phyloP scores from a whole-genome alignment of 2,329 filamentous ascomycete genomes.

The Fusarium haematococcum region DNA sequence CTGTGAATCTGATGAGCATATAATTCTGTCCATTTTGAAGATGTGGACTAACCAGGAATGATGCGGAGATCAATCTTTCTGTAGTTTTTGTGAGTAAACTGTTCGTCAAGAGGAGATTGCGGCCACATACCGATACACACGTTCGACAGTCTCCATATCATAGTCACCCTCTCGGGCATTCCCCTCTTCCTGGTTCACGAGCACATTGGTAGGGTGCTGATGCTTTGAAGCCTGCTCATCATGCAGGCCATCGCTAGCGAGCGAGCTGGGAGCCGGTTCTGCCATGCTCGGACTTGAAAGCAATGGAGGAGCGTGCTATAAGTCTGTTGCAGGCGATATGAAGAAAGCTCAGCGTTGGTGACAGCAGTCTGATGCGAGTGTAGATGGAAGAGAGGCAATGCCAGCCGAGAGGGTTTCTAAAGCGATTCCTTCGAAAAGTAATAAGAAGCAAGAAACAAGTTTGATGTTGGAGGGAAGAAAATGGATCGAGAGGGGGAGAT shows the following conservation, averaged over 20 bases:
- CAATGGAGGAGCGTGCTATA: constrained; percentile 65
- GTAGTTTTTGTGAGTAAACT: constrained; percentile 3
- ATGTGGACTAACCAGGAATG: constrained; percentile 61
- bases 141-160: constrained; percentile 63
- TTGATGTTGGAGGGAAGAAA: constrained; percentile 25
- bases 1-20: constrained; percentile 52
- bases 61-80: constrained; percentile 69
- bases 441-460: neutral
- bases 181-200: constrained; percentile 47
- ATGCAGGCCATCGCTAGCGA: constrained; percentile 49
- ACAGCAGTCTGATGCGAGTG: constrained; percentile 12
- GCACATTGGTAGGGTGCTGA: constrained; percentile 33
- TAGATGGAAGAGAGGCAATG: constrained; percentile 35
- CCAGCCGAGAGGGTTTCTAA: constrained; percentile 32
- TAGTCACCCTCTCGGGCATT: constrained; percentile 55
- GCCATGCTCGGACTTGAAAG: constrained; percentile 63
- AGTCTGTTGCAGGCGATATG: constrained; percentile 47
- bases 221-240: constrained; percentile 35
- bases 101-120: neutral
- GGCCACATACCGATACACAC: constrained; percentile 58
- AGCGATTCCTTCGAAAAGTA: neutral
- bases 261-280: constrained; percentile 46
- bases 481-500: constrained; percentile 23
- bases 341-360: neutral
- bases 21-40: neutral